Evolutionary conservation across 768 basidiomycete genomes (phyloP).

Genomic region (Mycena pura): DNA sequence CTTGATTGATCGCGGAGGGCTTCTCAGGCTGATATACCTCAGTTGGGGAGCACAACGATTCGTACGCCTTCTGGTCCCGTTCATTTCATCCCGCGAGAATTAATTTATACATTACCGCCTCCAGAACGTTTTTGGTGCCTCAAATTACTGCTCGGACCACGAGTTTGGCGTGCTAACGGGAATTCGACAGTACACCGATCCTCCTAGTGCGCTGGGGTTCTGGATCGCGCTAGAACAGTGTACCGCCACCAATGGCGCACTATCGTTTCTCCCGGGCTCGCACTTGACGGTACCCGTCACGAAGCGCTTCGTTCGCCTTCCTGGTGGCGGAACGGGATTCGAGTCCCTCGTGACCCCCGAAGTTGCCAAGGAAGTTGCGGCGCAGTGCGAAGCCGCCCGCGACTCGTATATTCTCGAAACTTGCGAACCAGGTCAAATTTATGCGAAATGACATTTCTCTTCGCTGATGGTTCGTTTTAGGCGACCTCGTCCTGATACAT

Average conservation of each 20-base stretch:
- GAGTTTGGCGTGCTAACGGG: constrained; percentile 5
- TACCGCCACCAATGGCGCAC: constrained; percentile 80
- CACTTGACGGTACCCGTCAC: constrained; percentile 77
- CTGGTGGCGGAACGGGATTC: constrained; percentile 84
- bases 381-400: constrained; percentile 31
- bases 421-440: constrained; percentile 84
- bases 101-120: constrained; percentile 1
- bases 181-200: constrained; percentile 81
- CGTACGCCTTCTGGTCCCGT: constrained; percentile 56
- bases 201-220: constrained; percentile 91
- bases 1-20: not conserved
- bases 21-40: not conserved
- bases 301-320: constrained; percentile 85
- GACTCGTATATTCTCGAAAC: constrained; percentile 69
- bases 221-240: constrained; percentile 97
- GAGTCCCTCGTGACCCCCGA: constrained; percentile 59
- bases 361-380: constrained; percentile 37
- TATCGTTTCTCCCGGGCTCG: constrained; percentile 90
- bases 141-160: not conserved
- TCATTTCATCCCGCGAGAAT: not conserved
- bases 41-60: constrained; percentile 95
- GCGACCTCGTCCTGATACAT: constrained; percentile 93
- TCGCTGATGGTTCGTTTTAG: constrained; percentile 41
- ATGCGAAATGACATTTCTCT: constrained; percentile 1
- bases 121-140: constrained; percentile 77